Conservation (phyloP, 164 flowering plant genomes). For the Aristolochia fimbriata region DNA sequence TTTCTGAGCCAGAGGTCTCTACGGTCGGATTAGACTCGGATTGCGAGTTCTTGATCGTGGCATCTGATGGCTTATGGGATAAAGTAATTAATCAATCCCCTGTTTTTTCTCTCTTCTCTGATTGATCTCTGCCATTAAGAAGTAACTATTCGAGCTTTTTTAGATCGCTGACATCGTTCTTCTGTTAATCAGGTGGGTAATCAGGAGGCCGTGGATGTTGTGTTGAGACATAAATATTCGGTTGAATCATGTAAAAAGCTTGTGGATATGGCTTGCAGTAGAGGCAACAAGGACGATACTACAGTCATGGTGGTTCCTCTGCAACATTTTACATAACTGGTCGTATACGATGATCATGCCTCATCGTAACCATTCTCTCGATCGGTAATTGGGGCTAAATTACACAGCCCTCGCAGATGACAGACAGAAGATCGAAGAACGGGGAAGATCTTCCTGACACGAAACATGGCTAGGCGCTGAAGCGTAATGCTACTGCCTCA, state of each 20-base stretch:
- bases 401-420: too few relatives aligned
- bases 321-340: constrained; percentile 3
- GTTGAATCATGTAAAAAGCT: constrained; percentile 36
- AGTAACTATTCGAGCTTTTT: too few relatives aligned
- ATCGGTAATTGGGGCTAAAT: too few relatives aligned
- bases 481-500: too few relatives aligned
- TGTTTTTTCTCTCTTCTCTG: not conserved
- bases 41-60: constrained; percentile 41
- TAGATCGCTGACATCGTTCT: too few relatives aligned
- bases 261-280: constrained; percentile 28
- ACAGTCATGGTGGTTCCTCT: constrained; percentile 43
- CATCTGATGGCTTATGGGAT: constrained; percentile 68
- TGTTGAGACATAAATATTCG: constrained; percentile 10
- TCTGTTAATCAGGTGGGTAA: constrained; percentile 26
- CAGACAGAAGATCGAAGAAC: too few relatives aligned
- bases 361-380: too few relatives aligned
- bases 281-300: constrained; percentile 45
- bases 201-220: constrained; percentile 50
- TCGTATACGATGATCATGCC: too few relatives aligned
- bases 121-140: not conserved
- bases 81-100: constrained; percentile 23
- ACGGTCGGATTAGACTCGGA: constrained; percentile 23
- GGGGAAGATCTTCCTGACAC: too few relatives aligned
- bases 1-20: constrained; percentile 38
- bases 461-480: too few relatives aligned